phyloP scores from a whole-genome alignment of 495 filamentous ascomycete species.

The Penicillium lagena region DNA sequence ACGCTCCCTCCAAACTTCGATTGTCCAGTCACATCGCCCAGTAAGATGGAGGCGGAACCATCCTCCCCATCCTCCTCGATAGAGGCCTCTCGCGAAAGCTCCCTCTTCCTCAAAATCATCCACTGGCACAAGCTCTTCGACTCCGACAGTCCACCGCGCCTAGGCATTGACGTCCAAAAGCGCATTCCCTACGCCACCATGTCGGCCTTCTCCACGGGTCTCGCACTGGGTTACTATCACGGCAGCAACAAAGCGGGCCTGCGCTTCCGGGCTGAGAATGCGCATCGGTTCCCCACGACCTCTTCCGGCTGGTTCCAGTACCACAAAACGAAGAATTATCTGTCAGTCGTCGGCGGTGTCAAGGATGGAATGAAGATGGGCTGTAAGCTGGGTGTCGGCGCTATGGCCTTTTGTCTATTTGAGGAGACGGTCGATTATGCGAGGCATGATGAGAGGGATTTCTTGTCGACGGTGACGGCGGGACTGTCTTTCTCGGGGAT shows the following conservation, averaged over 20 bases:
- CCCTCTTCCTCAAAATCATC: slow-evolving; percentile 23
- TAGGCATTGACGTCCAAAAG: slow-evolving; percentile 55
- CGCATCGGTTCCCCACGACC: slow-evolving; percentile 79
- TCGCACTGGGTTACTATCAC: slow-evolving; percentile 62
- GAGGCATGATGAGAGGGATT: slow-evolving; percentile 58
- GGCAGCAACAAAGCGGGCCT: slow-evolving; percentile 67
- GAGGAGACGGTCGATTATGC: slow-evolving; percentile 81
- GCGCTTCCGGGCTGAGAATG: slow-evolving; percentile 89
- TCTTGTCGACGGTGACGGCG: slow-evolving; percentile 70
- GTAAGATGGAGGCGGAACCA: background rate
- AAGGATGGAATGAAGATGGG: slow-evolving; percentile 75
- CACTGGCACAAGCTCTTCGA: slow-evolving; percentile 40
- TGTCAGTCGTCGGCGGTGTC: slow-evolving; percentile 63
- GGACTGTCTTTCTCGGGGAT: slow-evolving; percentile 74
- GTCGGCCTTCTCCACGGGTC: slow-evolving; percentile 57
- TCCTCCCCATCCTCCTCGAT: slow-evolving; percentile 2
- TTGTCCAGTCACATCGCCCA: background rate
- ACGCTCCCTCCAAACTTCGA: background rate
- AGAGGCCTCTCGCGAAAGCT: slow-evolving; percentile 7
- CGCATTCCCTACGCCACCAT: slow-evolving; percentile 58
- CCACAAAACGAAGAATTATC: slow-evolving; percentile 96
- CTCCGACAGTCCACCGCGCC: slow-evolving; percentile 44
- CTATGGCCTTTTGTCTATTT: slow-evolving; percentile 59
- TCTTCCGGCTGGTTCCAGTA: slow-evolving; percentile 91
- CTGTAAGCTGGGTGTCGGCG: slow-evolving; percentile 58